Evolutionary conservation across 305 asterid genomes (phyloP).

Genomic region (Solanum aculeatissimum): DNA sequence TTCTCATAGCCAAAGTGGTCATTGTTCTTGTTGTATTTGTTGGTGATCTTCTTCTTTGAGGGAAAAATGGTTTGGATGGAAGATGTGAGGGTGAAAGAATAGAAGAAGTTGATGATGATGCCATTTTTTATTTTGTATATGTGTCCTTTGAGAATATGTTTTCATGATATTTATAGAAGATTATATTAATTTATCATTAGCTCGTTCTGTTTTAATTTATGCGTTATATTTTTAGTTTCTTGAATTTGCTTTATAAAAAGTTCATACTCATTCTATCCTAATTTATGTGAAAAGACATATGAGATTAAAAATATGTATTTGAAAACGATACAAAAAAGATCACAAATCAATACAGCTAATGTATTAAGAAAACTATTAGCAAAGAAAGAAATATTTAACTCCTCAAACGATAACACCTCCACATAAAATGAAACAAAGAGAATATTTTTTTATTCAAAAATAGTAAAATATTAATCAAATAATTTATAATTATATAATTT

Average conservation of each 20-base stretch:
- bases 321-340: background rate
- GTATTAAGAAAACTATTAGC: no score
- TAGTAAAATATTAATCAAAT: background rate
- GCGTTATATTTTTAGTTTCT: background rate
- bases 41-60: background rate
- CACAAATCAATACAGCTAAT: background rate
- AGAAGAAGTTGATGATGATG: background rate
- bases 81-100: background rate
- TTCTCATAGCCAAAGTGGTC: slow-evolving; percentile 2
- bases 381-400: no score
- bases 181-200: background rate
- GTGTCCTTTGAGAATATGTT: background rate
- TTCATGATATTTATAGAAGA: background rate
- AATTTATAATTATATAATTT: background rate
- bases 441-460: background rate
- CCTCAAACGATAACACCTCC: background rate
- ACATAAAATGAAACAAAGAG: background rate
- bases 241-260: no score
- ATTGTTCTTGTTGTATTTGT: background rate
- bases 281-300: background rate
- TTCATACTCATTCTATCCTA: no score
- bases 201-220: no score
- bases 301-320: background rate
- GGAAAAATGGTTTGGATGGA: background rate
- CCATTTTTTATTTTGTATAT: background rate